Evolutionary conservation across 2,329 filamentous ascomycete genomes (phyloP).

Genomic region (Tolypocladium capitatum): DNA sequence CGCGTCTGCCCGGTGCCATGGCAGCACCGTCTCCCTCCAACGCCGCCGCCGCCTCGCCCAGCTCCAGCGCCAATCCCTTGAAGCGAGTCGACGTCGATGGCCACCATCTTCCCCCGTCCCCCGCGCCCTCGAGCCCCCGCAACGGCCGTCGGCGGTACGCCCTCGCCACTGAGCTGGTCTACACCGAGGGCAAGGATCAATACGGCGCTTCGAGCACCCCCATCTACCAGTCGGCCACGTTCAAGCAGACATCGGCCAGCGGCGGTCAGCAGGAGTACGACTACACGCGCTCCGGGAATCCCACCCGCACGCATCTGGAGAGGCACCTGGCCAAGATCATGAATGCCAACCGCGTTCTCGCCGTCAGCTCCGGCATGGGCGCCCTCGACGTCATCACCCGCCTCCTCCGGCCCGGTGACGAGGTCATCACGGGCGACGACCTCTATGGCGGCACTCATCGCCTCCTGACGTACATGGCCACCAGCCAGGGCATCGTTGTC

Average conservation of each 20-base stretch:
- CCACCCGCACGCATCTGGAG: conserved; percentile 89
- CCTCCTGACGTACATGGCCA: conserved; percentile 79
- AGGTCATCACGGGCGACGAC: conserved; percentile 94
- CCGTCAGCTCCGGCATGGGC: conserved; percentile 94
- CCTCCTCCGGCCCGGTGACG: conserved; percentile 79
- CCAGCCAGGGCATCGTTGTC: conserved; percentile 81
- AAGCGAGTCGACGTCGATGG: conserved; percentile 66
- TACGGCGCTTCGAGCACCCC: conserved; percentile 94
- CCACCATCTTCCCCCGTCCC: conserved; percentile 77
- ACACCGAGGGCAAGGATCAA: conserved; percentile 90
- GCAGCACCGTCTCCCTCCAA: background rate
- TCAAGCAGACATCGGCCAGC: conserved; percentile 76
- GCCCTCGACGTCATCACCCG: conserved; percentile 93
- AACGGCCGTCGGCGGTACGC: conserved; percentile 75
- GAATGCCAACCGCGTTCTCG: conserved; percentile 81
- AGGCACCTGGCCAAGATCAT: conserved; percentile 98
- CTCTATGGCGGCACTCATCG: conserved; percentile 93
- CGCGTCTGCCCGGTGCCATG: background rate
- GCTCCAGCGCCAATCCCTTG: conserved; percentile 18
- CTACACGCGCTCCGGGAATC: conserved; percentile 95
- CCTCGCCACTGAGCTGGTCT: conserved; percentile 90
- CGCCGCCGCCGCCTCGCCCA: background rate
- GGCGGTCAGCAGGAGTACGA: conserved; percentile 84
- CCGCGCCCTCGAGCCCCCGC: conserved; percentile 80
- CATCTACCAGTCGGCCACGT: conserved; percentile 97